Evolutionary conservation across 352 stramenopile genomes (phyloP).

Genomic region (Pilasporangium apinafurcum): DNA sequence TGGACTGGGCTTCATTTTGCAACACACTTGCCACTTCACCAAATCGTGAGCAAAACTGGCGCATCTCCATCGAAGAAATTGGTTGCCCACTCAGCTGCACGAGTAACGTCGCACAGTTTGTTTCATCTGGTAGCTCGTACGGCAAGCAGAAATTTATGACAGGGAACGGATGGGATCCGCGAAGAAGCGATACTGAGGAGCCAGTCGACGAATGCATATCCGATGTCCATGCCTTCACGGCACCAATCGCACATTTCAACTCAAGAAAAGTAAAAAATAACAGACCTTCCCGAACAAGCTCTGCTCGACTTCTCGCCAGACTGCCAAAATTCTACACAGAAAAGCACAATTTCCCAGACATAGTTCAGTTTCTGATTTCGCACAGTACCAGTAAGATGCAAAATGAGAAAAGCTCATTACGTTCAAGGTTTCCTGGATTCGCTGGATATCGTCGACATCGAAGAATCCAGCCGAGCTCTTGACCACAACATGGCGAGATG

Average conservation of each 20-base stretch:
- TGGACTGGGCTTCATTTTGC: slow-evolving; percentile 30
- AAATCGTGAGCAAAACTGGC: slow-evolving; percentile 57
- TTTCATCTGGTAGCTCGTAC: slow-evolving; percentile 57
- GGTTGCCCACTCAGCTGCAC: slow-evolving; percentile 25
- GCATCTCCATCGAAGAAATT: slow-evolving; percentile 34
- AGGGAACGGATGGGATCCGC: too few species aligned
- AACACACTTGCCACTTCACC: slow-evolving; percentile 72
- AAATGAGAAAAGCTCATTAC: too few species aligned
- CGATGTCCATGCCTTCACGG: slow-evolving; percentile 42
- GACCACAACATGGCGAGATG: slow-evolving; percentile 65
- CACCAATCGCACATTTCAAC: slow-evolving; percentile 52
- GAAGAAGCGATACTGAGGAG: too few species aligned
- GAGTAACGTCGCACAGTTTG: slow-evolving; percentile 57
- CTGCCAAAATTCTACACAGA: slow-evolving; percentile 47
- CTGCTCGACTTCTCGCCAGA: slow-evolving; percentile 37
- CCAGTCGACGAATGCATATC: too few species aligned
- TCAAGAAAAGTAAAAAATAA: slow-evolving; percentile 77
- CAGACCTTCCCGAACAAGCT: slow-evolving; percentile 44
- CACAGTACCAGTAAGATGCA: too few species aligned
- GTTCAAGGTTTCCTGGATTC: slow-evolving; percentile 40
- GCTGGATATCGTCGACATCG: slow-evolving; percentile 27
- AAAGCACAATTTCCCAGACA: too few species aligned
- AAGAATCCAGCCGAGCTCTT: slow-evolving; percentile 28
- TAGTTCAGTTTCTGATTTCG: too few species aligned
- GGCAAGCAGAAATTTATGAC: slow-evolving; percentile 44